phyloP scores from a whole-genome alignment of 2,329 filamentous ascomycete genomes.

The Arthroderma uncinatum region DNA sequence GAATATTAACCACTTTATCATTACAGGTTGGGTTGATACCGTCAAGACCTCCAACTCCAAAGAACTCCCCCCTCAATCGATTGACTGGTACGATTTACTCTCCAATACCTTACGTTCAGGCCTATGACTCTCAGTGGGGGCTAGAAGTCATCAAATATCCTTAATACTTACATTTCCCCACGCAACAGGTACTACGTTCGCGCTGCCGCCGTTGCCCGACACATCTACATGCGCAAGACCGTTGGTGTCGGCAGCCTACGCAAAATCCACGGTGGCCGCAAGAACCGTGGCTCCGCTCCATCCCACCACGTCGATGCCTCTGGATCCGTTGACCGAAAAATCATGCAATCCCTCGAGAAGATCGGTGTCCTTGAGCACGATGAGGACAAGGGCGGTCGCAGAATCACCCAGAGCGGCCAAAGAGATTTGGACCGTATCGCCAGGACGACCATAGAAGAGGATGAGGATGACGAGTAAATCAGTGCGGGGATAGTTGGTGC shows the following conservation, averaged over 20 bases:
- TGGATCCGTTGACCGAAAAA: slow-evolving; percentile 92
- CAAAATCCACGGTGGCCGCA: slow-evolving; percentile 90
- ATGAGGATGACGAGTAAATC: slow-evolving; percentile 29
- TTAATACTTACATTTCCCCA: slow-evolving; percentile 3
- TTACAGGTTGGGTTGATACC: slow-evolving; percentile 89
- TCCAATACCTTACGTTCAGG: not conserved
- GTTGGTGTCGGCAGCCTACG: slow-evolving; percentile 96
- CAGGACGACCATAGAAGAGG: slow-evolving; percentile 52
- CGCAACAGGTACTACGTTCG: slow-evolving; percentile 57
- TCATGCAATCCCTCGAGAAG: slow-evolving; percentile 96
- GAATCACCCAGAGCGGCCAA: slow-evolving; percentile 96
- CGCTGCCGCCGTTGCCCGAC: slow-evolving; percentile 87
- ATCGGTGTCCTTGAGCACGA: slow-evolving; percentile 96
- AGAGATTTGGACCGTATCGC: slow-evolving; percentile 96
- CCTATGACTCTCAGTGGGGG: not conserved
- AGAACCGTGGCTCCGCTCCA: slow-evolving; percentile 90
- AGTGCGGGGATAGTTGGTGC: not conserved
- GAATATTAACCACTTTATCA: not conserved
- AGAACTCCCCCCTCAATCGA: slow-evolving; percentile 95
- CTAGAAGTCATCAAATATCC: not conserved
- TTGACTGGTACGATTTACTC: slow-evolving; percentile 70
- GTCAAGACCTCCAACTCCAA: slow-evolving; percentile 96
- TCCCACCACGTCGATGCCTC: slow-evolving; percentile 92
- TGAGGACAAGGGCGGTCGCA: slow-evolving; percentile 95
- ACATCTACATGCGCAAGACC: slow-evolving; percentile 99